A percentile compares a stretch with the other conserved stretches of the same genome.
These are phyloP conservation scores for Aspergillus unguis DNA, from an alignment of 2,329 filamentous ascomycete species.

Conservation along the genomic window DNA sequence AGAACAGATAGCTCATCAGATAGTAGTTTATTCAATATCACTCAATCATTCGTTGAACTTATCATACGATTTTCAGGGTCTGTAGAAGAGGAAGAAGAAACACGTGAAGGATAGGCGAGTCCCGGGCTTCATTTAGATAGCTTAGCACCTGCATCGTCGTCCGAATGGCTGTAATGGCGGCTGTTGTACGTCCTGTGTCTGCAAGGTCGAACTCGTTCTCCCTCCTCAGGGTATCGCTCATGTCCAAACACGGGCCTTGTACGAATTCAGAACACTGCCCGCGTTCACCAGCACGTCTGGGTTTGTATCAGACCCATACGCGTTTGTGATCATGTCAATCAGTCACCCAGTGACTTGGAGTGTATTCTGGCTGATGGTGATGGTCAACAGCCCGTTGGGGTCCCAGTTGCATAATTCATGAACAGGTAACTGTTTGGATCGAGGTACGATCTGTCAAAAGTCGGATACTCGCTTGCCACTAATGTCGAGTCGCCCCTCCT, in stretches of 20 bases:
- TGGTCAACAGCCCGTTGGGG: not conserved
- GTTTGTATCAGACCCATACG: constrained; percentile 2
- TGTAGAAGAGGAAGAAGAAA: no score
- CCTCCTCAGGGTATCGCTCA: constrained; percentile 1
- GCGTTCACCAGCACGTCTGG: constrained; percentile 6
- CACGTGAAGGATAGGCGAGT: no score
- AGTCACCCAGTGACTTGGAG: not conserved
- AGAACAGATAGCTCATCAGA: no score
- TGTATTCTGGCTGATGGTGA: not conserved
- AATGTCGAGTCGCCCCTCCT: constrained; percentile 1
- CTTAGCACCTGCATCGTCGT: constrained; percentile 7
- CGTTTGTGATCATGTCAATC: not conserved
- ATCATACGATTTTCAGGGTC: no score
- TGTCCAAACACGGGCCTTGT: constrained; percentile 6
- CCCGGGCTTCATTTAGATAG: constrained; percentile 2
- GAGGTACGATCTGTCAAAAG: not conserved
- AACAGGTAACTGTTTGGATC: constrained; percentile 6
- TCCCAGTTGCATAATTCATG: not conserved
- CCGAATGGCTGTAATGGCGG: constrained; percentile 1
- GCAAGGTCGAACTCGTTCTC: constrained; percentile 2
- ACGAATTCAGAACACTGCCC: constrained; percentile 5
- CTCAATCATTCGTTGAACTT: no score
- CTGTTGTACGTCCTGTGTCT: not conserved
- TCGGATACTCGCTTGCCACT: not conserved
- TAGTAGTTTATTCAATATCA: no score